These are phyloP conservation scores for Hyaloscypha finlandica DNA, from an alignment of 495 filamentous ascomycete genomes.

Conservation along the genomic window DNA sequence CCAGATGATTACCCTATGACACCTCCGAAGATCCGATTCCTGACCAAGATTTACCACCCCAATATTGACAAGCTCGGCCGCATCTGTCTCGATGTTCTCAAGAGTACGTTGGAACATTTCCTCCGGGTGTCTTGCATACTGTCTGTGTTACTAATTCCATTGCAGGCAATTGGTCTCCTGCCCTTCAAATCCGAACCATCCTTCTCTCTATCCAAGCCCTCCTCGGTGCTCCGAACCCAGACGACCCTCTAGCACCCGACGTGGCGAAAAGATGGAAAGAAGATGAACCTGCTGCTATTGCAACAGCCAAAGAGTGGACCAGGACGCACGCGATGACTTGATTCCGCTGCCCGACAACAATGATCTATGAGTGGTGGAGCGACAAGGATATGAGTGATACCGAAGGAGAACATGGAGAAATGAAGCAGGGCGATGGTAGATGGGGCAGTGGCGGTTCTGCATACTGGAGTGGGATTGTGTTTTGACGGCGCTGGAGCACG, in stretches of 20 bases:
- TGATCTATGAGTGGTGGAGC: slow-evolving; percentile 5
- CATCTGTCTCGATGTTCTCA: slow-evolving; percentile 96
- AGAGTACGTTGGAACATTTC: slow-evolving; percentile 63
- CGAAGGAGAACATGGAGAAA: neutral
- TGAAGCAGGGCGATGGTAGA: neutral
- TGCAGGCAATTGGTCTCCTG: slow-evolving; percentile 96
- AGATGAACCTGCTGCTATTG: slow-evolving; percentile 86
- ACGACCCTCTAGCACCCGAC: slow-evolving; percentile 94
- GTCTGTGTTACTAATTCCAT: neutral
- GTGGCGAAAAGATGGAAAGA: slow-evolving; percentile 99
- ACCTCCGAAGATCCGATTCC: slow-evolving; percentile 95
- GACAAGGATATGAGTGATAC: neutral
- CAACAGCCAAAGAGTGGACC: slow-evolving; percentile 89
- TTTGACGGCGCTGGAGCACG: slow-evolving; percentile 13
- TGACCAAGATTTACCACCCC: slow-evolving; percentile 99
- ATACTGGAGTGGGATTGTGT: neutral
- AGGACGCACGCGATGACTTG: slow-evolving; percentile 69
- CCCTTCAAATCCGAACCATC: slow-evolving; percentile 96
- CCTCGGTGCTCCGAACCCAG: slow-evolving; percentile 94
- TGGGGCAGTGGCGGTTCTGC: neutral
- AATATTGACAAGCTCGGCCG: slow-evolving; percentile 98
- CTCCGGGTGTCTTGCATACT: neutral
- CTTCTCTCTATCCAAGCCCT: slow-evolving; percentile 96
- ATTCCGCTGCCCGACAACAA: neutral
- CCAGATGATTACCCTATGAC: slow-evolving; percentile 99